phyloP scores from a whole-genome alignment of 1,284 basidiomycete genomes.

The Pterulicium gracile region DNA sequence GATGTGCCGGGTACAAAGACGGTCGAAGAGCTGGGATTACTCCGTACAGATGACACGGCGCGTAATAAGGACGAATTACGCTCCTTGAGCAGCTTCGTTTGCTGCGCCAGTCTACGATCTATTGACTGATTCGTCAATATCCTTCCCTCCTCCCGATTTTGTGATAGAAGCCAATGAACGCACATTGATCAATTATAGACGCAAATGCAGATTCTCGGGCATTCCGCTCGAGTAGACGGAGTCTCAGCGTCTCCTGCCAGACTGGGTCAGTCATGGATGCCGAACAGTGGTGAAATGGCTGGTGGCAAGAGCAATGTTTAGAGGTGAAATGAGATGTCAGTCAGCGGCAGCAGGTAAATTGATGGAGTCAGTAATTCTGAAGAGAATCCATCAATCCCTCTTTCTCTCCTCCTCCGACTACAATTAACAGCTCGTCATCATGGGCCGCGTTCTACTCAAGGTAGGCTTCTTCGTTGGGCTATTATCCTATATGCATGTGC shows the following conservation, averaged over 20 bases:
- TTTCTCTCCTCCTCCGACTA: slow-evolving; percentile 5
- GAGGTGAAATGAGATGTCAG: too few species aligned
- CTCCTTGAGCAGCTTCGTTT: slow-evolving; percentile 81
- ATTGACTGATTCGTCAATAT: slow-evolving; percentile 16
- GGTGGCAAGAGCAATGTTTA: too few species aligned
- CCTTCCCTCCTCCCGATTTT: too few species aligned
- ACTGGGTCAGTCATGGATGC: slow-evolving; percentile 61
- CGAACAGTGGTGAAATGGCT: too few species aligned
- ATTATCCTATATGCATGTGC: slow-evolving; percentile 3
- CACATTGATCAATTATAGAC: slow-evolving; percentile 84
- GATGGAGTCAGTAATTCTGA: neutral
- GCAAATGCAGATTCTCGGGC: slow-evolving; percentile 67
- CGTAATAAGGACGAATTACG: slow-evolving; percentile 78
- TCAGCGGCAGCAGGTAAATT: too few species aligned
- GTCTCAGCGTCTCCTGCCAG: slow-evolving; percentile 71
- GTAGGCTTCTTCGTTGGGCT: slow-evolving; percentile 39
- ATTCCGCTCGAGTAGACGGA: slow-evolving; percentile 71
- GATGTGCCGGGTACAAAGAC: slow-evolving; percentile 52
- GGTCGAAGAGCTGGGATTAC: slow-evolving; percentile 52
- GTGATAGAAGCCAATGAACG: too few species aligned
- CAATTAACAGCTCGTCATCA: slow-evolving; percentile 17
- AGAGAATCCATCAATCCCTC: too few species aligned
- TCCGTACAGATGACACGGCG: slow-evolving; percentile 62
- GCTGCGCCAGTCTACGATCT: slow-evolving; percentile 86
- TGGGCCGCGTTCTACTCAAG: slow-evolving; percentile 93